Percentiles rank a stretch among this genome's conserved stretches.
phyloP scores from a whole-genome alignment of 1,284 basidiomycete species.

The Fomitiporia mediterranea region DNA sequence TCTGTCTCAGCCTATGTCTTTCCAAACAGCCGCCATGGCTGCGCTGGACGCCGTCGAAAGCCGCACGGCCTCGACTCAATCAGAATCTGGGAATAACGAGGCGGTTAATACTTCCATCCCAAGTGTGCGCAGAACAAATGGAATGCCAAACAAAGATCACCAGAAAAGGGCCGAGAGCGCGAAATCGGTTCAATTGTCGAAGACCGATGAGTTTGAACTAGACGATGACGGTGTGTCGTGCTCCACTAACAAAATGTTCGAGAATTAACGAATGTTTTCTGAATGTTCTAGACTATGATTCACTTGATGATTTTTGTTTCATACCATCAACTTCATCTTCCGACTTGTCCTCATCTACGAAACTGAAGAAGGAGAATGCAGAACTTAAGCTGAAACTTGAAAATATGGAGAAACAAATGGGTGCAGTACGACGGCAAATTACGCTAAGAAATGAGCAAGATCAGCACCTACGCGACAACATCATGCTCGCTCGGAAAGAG shows the following conservation, averaged over 20 bases:
- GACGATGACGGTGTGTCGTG: constrained; percentile 15
- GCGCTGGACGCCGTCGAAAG: constrained; percentile 30
- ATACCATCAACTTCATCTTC: constrained; percentile 60
- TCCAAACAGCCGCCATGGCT: constrained; percentile 70
- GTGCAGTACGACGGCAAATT: constrained; percentile 53
- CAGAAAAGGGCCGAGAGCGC: constrained; percentile 23
- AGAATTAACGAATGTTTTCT: background rate
- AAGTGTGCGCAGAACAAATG: too few species aligned
- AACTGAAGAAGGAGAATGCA: constrained; percentile 60
- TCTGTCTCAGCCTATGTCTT: constrained; percentile 79
- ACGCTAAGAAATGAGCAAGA: constrained; percentile 72
- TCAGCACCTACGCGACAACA: constrained; percentile 69
- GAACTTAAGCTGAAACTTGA: constrained; percentile 56
- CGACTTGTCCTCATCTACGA: constrained; percentile 34
- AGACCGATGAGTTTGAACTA: constrained; percentile 10
- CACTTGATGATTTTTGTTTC: constrained; percentile 73
- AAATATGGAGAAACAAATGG: constrained; percentile 49
- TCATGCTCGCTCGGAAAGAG: constrained; percentile 73
- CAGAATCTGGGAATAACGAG: constrained; percentile 24
- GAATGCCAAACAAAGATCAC: too few species aligned
- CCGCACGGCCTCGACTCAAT: constrained; percentile 26
- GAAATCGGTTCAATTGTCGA: background rate
- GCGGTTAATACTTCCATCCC: too few species aligned
- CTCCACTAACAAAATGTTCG: background rate
- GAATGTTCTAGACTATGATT: constrained; percentile 45